phyloP scores from a whole-genome alignment of 768 basidiomycete species.

The Cystofilobasidium capitatum region DNA sequence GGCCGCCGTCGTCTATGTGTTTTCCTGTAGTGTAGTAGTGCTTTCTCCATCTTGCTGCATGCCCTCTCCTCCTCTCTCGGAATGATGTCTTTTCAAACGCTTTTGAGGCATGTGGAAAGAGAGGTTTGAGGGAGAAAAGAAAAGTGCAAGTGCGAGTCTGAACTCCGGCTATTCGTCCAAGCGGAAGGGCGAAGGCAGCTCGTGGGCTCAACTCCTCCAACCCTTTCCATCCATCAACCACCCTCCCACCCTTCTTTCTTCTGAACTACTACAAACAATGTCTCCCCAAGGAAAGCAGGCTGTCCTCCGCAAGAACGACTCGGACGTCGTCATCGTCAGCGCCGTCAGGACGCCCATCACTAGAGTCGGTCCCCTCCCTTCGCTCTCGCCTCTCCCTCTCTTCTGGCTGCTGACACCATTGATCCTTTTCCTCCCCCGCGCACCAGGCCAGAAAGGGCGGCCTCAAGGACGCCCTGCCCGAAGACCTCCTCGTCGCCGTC shows the following conservation, averaged over 20 bases:
- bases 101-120: no score
- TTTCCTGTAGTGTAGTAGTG: background rate
- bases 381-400: background rate
- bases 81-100: no score
- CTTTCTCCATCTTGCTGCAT: no score
- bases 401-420: background rate
- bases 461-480: constrained; percentile 81
- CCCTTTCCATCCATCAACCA: no score
- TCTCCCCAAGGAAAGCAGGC: constrained; percentile 46
- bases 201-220: no score
- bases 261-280: no score
- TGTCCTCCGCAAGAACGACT: constrained; percentile 60
- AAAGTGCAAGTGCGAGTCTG: no score
- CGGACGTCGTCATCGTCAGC: constrained; percentile 82
- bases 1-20: background rate
- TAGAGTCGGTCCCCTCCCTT: constrained; percentile 50
- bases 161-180: no score
- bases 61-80: no score
- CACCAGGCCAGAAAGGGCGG: constrained; percentile 62
- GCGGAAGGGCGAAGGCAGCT: no score
- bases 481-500: constrained; percentile 67
- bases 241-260: no score
- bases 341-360: constrained; percentile 87
- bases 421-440: background rate
- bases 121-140: no score